Base-by-base conservation (phyloP, 192 early-diverging fungal genomes). In the Piromyces sp. region DNA sequence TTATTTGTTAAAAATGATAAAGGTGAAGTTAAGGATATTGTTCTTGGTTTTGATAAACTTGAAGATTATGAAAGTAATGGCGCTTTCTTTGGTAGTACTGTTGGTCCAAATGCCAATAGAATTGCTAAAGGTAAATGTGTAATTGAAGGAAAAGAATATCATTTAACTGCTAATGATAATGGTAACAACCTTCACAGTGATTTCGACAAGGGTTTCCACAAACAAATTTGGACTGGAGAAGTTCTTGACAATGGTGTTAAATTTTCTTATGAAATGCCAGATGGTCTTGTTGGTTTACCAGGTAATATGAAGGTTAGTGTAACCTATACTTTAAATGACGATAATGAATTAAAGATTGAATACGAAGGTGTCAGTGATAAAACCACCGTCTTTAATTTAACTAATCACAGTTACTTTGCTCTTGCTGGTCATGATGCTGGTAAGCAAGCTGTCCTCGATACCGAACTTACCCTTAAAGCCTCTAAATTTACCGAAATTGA, bases 351-450 rank as follows among this genome's bases (percentile, higher is more conserved):
- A 22, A 79, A 78, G 6, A 29, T 88, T 80, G n/a, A 19, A 5
- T 83, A 83, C 12, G 79, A 79, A 6, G 84, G n/a, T 68, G 28
- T 22, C 14, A 80, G 38, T 30, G 86, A 88, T 17, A 84, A 90
- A 13, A 80, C 84, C 6, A 94, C 93, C 0, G 85, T 93, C 51
- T 84, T 94, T 16, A 95, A 94, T 79, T 85, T 96, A 16, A 95
- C 96, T 16, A 94, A 93, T 86, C 96, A 97, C 83, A 86, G 93
- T 26, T 97, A 96, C 86, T 96, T 95, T 86, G 95, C 95, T 84
- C 86, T 97, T 36, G 89, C 93, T 40, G 95, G 96, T 28, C 87
- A 92, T 36, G 15, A 11, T 4, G 68, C n/a, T 13, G 83, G 80
- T 19, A 87, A 83, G 14, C 85, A 85, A 15, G 26, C 19, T 68